These are phyloP conservation scores for Malassezia cuniculi DNA, from an alignment of 1,284 basidiomycete species.

Conservation along the genomic window DNA sequence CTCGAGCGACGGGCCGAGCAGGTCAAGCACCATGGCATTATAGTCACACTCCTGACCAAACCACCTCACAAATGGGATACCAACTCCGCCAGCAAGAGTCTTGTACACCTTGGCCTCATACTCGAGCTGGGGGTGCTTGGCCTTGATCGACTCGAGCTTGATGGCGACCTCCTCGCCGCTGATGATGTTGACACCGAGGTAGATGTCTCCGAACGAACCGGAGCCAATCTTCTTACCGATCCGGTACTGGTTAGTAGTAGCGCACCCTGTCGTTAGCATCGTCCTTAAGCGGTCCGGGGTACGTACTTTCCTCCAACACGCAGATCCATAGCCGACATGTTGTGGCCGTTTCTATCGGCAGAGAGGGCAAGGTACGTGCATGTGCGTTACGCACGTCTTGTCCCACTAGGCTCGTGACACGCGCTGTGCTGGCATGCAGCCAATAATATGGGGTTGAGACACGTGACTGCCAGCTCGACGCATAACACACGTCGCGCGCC, in stretches of 20 bases:
- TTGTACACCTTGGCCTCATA: slow-evolving; percentile 60
- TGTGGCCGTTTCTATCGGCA: no score
- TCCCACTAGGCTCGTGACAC: no score
- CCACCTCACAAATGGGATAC: slow-evolving; percentile 95
- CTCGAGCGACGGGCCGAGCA: slow-evolving; percentile 90
- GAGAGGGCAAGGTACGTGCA: no score
- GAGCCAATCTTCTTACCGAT: slow-evolving; percentile 99
- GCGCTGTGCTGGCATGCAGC: no score
- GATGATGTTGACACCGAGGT: slow-evolving; percentile 98
- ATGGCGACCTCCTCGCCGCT: slow-evolving; percentile 99
- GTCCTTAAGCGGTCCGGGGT: not conserved
- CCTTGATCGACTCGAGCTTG: slow-evolving; percentile 98
- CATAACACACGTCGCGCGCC: no score
- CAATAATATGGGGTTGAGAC: no score
- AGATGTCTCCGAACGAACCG: slow-evolving; percentile 99
- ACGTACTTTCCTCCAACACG: slow-evolving; percentile 17
- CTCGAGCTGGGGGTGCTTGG: slow-evolving; percentile 99
- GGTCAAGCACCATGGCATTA: slow-evolving; percentile 98
- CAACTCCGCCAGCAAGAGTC: slow-evolving; percentile 92
- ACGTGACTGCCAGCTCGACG: no score
- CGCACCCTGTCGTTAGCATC: slow-evolving; percentile 2
- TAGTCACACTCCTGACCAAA: slow-evolving; percentile 99
- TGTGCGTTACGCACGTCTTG: no score
- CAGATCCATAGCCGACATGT: slow-evolving; percentile 16
- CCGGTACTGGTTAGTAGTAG: slow-evolving; percentile 48